A percentile compares a stretch with the other conserved stretches of the same genome.
Conservation (phyloP, 805 yeast genomes). For the Hanseniaspora thailandica region DNA sequence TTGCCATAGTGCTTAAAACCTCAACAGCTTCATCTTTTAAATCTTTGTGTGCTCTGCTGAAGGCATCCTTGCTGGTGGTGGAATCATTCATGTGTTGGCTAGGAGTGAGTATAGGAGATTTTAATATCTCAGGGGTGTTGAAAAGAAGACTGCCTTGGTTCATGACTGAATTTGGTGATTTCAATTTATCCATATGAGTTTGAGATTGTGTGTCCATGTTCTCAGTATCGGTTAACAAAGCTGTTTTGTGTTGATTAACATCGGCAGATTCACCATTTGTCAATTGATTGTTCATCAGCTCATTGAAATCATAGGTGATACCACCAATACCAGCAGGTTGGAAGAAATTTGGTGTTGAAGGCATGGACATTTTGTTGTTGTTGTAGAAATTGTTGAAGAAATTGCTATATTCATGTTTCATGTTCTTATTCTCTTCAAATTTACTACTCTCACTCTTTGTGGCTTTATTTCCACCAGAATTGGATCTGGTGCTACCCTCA, state of each 20-base stretch:
- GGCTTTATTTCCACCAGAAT: conserved; percentile 19
- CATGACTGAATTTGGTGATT: conserved; percentile 2
- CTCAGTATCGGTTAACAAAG: conserved; percentile 20
- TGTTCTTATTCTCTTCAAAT: conserved; percentile 18
- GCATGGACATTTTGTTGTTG: conserved; percentile 16
- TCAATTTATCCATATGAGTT: conserved; percentile 21
- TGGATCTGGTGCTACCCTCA: conserved; percentile 7
- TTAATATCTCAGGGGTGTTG: conserved; percentile 25
- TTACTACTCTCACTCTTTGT: conserved; percentile 20
- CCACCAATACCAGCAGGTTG: conserved; percentile 28
- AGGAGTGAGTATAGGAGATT: conserved; percentile 21
- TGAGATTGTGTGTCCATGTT: conserved; percentile 11
- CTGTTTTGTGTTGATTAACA: conserved; percentile 26
- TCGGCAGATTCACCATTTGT: conserved; percentile 18
- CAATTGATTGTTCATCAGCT: conserved; percentile 16
- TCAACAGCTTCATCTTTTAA: conserved; percentile 14
- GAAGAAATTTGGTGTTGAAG: conserved; percentile 20
- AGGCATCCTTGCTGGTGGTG: neutral
- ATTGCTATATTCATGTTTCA: conserved; percentile 13
- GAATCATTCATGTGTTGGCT: conserved; percentile 13
- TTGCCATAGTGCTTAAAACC: conserved; percentile 15
- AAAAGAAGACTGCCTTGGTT: conserved; percentile 12
- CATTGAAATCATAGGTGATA: conserved; percentile 26
- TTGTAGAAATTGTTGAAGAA: conserved; percentile 16
- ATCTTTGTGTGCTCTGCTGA: conserved; percentile 15